These are phyloP conservation scores for Stereocaulon alpinum DNA, from an alignment of 495 filamentous ascomycete genomes.

Conservation along the genomic window DNA sequence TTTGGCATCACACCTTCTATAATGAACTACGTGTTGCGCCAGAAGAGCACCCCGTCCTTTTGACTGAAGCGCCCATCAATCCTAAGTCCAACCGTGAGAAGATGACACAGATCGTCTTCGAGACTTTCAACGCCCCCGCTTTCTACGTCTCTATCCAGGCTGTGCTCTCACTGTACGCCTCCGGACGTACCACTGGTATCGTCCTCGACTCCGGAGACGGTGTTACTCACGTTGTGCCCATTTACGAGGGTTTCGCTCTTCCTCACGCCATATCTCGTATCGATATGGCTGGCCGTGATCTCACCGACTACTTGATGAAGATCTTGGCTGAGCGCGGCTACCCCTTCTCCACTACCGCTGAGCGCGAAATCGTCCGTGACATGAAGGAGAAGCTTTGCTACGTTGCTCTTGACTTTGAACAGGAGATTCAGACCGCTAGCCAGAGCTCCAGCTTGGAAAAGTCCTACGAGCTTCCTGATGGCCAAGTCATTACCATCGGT, in stretches of 20 bases:
- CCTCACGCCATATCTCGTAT: constrained; percentile 99
- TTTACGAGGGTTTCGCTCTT: constrained; percentile 99
- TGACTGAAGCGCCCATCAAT: constrained; percentile 99
- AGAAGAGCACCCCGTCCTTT: constrained; percentile 98
- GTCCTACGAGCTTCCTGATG: constrained; percentile 99
- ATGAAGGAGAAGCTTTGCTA: constrained; percentile 99
- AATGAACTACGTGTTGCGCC: constrained; percentile 99
- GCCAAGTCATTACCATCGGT: constrained; percentile 99
- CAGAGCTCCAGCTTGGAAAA: constrained; percentile 98
- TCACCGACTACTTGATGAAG: constrained; percentile 99
- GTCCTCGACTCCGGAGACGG: constrained; percentile 99
- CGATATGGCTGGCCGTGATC: constrained; percentile 98
- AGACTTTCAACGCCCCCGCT: constrained; percentile 99
- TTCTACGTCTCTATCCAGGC: constrained; percentile 99
- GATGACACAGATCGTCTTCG: constrained; percentile 99
- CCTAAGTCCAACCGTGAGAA: constrained; percentile 99
- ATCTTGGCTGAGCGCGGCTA: constrained; percentile 98
- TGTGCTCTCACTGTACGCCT: constrained; percentile 97
- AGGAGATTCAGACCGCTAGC: constrained; percentile 99
- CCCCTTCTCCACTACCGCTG: constrained; percentile 98
- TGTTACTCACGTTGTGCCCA: constrained; percentile 99
- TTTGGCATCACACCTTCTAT: constrained; percentile 99
- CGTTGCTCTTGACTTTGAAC: constrained; percentile 98
- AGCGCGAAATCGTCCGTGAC: constrained; percentile 99
- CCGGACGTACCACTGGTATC: constrained; percentile 99